These are phyloP conservation scores for Gymnopus androsaceus DNA, from an alignment of 1,284 basidiomycete genomes.

Conservation along the genomic window DNA sequence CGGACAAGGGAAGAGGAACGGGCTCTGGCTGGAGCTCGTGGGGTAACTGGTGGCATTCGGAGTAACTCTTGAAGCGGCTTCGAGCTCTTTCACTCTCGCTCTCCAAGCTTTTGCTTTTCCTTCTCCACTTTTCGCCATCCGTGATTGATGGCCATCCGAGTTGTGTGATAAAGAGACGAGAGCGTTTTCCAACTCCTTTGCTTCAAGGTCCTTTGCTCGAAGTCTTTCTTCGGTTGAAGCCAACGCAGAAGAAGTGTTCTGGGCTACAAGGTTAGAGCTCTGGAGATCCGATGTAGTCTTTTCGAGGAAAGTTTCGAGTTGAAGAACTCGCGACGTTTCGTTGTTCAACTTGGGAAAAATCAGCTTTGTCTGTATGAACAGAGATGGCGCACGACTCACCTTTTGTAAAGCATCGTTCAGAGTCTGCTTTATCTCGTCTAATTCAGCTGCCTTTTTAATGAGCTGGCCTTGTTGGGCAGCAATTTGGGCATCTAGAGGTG, in stretches of 20 bases:
- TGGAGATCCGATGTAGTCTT: conserved; percentile 53
- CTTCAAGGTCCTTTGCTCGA: conserved; percentile 50
- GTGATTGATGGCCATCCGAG: conserved; percentile 48
- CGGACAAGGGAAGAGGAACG: conserved; percentile 54
- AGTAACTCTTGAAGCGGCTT: conserved; percentile 41
- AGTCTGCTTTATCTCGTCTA: conserved; percentile 52
- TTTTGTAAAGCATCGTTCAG: conserved; percentile 63
- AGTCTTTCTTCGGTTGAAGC: conserved; percentile 49
- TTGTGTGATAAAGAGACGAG: conserved; percentile 58
- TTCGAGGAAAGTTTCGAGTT: conserved; percentile 53
- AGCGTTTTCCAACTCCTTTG: conserved; percentile 56
- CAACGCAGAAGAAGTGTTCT: conserved; percentile 57
- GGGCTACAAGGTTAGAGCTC: conserved; percentile 53
- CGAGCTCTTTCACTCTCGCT: conserved; percentile 57
- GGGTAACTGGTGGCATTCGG: conserved; percentile 28
- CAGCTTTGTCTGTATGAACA: conserved; percentile 14
- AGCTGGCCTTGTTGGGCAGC: conserved; percentile 58
- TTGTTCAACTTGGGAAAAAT: conserved; percentile 47
- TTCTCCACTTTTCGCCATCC: conserved; percentile 48
- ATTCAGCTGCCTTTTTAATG: conserved; percentile 52
- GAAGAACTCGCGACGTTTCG: conserved; percentile 58
- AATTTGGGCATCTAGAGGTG: conserved; percentile 52
- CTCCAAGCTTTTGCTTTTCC: conserved; percentile 57
- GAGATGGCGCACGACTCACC: conserved; percentile 37
- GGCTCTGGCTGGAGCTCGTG: conserved; percentile 34